Base-by-base conservation (phyloP, 129 eudicot genomes). In the Deinandra increscens region DNA sequence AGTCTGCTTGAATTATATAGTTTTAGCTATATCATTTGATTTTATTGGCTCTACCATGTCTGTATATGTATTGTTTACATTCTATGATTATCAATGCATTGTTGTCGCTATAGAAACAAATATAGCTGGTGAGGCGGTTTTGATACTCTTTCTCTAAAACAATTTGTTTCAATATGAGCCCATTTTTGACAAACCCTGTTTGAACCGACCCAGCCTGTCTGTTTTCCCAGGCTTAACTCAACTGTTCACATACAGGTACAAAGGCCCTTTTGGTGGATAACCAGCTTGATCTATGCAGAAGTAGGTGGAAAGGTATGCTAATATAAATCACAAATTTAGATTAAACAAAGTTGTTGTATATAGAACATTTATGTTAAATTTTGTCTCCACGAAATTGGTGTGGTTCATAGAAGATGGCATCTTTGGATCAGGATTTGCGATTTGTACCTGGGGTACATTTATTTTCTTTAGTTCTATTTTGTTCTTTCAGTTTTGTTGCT, bases 251-350 rank as follows among this genome's bases (percentile, higher is more conserved):
- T 61, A 10, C 55, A 87, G 99, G 86, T 94, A 17, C 90, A 93
- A 67, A 84, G 99, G 80, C 99, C 99, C 55, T 87, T 94, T 87
- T 94, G 99, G 97, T 94, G 99, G 99, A 74, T 94, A 76, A 94
- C 84, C 66, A 94, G 99, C 76, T 94, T 97, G 36, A 94, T 94
- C 68, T 94, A 89, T 81, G 85, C 96, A 14, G 99, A 94, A 82
- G 82, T 89, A 66, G 80, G 87, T 80, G 97, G 99, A 64, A 87
- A 89, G 86, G 99, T 89, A 87, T 68, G 91, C 19, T 46, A 62
- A 31, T 13, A 54, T 20, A 4, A 22, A 10, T 19, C 7, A 20
- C 39, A 13, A 14, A 11, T 62, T 20, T 1, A 50, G 23, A 42
- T 55, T 26, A 55, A 4, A n/a, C 4, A 23, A 41, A n/a, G 51